Base-by-base conservation (phyloP, 176 grass and related monocot genomes). In the Musa troglodytarum region DNA sequence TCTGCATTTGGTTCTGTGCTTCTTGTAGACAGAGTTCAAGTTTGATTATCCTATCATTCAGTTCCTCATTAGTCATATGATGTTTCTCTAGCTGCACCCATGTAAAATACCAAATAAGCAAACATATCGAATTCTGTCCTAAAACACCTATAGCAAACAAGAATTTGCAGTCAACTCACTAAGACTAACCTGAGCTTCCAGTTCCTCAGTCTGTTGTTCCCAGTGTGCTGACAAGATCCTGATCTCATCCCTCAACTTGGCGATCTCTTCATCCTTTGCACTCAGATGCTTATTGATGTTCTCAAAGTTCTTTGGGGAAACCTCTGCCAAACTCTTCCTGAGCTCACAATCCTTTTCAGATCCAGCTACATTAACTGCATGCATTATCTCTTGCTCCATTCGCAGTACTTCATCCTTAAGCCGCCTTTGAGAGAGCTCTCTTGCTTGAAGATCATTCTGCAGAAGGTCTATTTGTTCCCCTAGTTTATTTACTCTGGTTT, bases 1-100 rank as follows among this genome's bases (percentile, higher is more conserved):
- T 98, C 28, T 90, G 76, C 69, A 93, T 98, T 29, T 98, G 95
- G 8, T 79, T 91, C 43, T 87, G 86, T 66, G 95, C 85, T 87
- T 98, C 95, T 82, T 98, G 95, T 53, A 98, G 88, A 57, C 90
- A 98, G 73, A 98, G 94, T 63, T 98, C 95, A 55, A 93, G 95
- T 72, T 98, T 98, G n/a, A 98, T 63, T 81, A 98, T 80, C 69
- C 76, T 91, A 73, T 98, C 91, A 73, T 93, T 98, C 82, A 93
- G 80, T 58, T 98, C 95, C 73, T 98, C 88, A 67, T 98, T 84
- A 11, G 80, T 78, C 76, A 90, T 93, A 8, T 76, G 76, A 21
- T 91, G 94, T 19, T 93, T 93, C 69, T 98, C 95, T 70, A 98
- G 67, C 95, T 98, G 65, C 80, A 78, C 21, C 13, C 65, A 53